These are phyloP conservation scores for Neurospora sp. DNA, from an alignment of 495 filamentous ascomycete species.

Conservation along the genomic window DNA sequence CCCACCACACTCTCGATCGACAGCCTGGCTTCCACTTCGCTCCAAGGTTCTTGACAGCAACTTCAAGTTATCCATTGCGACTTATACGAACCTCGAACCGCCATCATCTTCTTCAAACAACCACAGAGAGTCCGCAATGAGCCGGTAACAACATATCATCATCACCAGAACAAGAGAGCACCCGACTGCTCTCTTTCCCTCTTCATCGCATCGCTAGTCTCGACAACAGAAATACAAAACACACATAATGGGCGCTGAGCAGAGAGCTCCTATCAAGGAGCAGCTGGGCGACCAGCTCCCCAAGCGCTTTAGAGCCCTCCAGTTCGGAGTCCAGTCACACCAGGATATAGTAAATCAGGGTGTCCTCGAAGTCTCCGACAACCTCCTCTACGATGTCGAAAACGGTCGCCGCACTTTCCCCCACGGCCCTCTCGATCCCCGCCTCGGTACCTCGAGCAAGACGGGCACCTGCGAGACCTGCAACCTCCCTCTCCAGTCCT, in stretches of 20 bases:
- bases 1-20: background rate
- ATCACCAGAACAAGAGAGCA: background rate
- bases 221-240: background rate
- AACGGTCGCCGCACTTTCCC: constrained; percentile 56
- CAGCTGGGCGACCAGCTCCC: constrained; percentile 81
- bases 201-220: background rate
- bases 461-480: constrained; percentile 70
- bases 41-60: background rate
- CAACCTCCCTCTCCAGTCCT: constrained; percentile 60
- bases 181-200: background rate
- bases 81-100: background rate
- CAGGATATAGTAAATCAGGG: constrained; percentile 91
- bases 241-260: constrained; percentile 5
- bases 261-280: constrained; percentile 52
- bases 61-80: too few relatives aligned
- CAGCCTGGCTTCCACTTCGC: background rate
- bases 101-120: background rate
- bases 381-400: constrained; percentile 80
- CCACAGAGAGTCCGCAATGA: background rate
- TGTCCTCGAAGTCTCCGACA: constrained; percentile 83
- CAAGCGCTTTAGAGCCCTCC: constrained; percentile 83
- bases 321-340: constrained; percentile 87
- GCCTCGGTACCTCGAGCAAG: constrained; percentile 80
- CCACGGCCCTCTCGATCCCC: constrained; percentile 77
- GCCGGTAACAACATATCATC: constrained; percentile 2